Evolutionary conservation across 2,329 filamentous ascomycete genomes (phyloP), one percentile per base, ranked within the genome.

Genomic region (Celoporthe dispersa): DNA sequence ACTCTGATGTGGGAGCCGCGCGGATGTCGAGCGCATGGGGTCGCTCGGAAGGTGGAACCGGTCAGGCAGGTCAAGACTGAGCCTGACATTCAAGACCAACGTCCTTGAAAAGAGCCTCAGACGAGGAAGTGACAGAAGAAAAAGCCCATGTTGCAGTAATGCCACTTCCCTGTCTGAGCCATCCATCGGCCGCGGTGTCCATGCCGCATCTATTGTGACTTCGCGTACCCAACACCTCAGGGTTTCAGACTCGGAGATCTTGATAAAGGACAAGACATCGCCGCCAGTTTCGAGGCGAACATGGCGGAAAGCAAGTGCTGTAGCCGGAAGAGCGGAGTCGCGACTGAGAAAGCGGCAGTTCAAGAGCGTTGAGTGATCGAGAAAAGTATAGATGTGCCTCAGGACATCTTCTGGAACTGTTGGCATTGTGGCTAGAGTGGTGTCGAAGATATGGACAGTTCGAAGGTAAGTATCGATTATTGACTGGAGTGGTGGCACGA

Each of bases 1-100:
- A 51, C 39, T 33, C 3, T 28, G 64, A 14, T 60, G 5, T 33
- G 35, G 11, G 48, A n/a, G 8, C 14, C 16, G 53, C 14, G 53
- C 28, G 9, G 53, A 31, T 57, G 53, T 57, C 11, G 4, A 6
- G 25, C 14, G 51, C 12, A 16, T 2, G 6, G 7, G 25, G 33
- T 57, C 3, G n/a, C n/a, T 8, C 16, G 22, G 33, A 65, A 2
- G 35, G 16, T 16, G 41, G 16, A 22, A 53, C 4, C 19, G 37
- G 3, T 14, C 33, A 8, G n/a, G 31, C 39, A 65, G 28, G 12
- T 55, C 39, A 35, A 16, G 14, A 8, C 8, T 61, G 22, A 71
- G 51, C n/a, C 66, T 67, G 62, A 72, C n/a, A 12, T 68, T 64
- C 62, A 72, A 25, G 3, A 22, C 55, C 6, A 48, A 37, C 31